Evolutionary conservation across 805 yeast species (phyloP).

Genomic region (Maudiozyma bulderi): DNA sequence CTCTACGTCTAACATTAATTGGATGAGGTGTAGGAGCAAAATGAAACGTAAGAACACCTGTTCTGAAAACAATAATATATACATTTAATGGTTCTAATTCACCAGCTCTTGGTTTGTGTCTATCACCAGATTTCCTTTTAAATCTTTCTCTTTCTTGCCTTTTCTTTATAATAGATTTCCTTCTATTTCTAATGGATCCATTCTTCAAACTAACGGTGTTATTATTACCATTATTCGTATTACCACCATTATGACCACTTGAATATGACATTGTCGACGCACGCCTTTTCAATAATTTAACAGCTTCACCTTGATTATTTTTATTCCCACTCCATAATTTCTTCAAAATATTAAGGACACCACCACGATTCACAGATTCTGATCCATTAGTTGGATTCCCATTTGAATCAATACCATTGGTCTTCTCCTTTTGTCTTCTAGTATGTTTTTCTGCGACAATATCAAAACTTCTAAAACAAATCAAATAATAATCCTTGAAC

Average conservation of each 20-base stretch:
- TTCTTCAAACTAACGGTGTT: conserved; percentile 3
- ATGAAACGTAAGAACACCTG: conserved; percentile 89
- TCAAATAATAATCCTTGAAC: conserved; percentile 81
- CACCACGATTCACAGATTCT: conserved; percentile 2
- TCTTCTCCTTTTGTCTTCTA: conserved; percentile 39
- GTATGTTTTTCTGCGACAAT: conserved; percentile 64
- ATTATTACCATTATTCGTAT: conserved; percentile 1
- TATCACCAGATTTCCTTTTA: conserved; percentile 36
- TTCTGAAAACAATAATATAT: conserved; percentile 83
- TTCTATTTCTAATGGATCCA: conserved; percentile 10
- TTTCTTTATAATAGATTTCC: conserved; percentile 22
- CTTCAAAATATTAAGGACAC: not conserved
- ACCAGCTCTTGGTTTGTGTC: conserved; percentile 35
- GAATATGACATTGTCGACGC: conserved; percentile 3
- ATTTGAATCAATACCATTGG: not conserved
- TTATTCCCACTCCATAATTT: not conserved
- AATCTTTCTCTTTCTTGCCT: conserved; percentile 31
- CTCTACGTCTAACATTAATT: conserved; percentile 87
- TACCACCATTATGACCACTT: not conserved
- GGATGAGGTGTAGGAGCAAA: conserved; percentile 95
- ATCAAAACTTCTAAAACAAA: conserved; percentile 80
- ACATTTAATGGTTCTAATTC: conserved; percentile 84
- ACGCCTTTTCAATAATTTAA: conserved; percentile 4
- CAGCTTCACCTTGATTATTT: not conserved
- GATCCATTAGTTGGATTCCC: conserved; percentile 2